Base-by-base conservation (phyloP, 257 asterid genomes). In the Striga asiatica region DNA sequence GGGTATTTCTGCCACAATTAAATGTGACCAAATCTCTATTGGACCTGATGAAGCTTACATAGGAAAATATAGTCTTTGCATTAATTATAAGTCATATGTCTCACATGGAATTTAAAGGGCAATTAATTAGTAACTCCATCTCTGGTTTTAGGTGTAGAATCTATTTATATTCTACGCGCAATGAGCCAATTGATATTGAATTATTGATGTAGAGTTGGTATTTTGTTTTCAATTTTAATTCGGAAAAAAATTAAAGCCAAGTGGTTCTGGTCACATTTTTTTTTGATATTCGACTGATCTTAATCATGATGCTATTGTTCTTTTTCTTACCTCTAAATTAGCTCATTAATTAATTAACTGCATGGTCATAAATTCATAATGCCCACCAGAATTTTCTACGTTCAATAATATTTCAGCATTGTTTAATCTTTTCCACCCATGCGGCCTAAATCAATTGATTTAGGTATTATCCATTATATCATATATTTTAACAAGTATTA, bases 241-340 rank as follows among this genome's bases (percentile, higher is more conserved):
- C 64, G 60, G 56, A 70, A 55, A 29, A 27, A 13, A 41, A 46
- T 4, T 60, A 58, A 76, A 78, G 55, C 78, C 71, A 58, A 35
- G 61, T 11, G 13, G 1, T 35, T 52, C 47, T 37, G 65, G 55
- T 43, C 50, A 18, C 38, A 24, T 43, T 55, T 62, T 66, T 57
- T 20, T 1, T 12, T 53, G 50, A 65, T 58, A 64, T 63, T 58
- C 27, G 50, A 68, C 62, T 75, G 38, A 58, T 69, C 74, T 67
- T 66, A 70, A 71, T 73, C 71, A 73, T 76, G 54, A 68, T 68
- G 66, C 63, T 70, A 54, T 60, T 64, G 47, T 50, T 63, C 67
- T 59, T 41, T 67, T 69, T 74, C 41, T 63, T 63, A 56, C 66
- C 73, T 29, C 20, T 38, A 17, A 53, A 10, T 4, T n/a, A n/a